phyloP scores from a whole-genome alignment of 805 yeast species.

The Pichia phayaonensis region DNA sequence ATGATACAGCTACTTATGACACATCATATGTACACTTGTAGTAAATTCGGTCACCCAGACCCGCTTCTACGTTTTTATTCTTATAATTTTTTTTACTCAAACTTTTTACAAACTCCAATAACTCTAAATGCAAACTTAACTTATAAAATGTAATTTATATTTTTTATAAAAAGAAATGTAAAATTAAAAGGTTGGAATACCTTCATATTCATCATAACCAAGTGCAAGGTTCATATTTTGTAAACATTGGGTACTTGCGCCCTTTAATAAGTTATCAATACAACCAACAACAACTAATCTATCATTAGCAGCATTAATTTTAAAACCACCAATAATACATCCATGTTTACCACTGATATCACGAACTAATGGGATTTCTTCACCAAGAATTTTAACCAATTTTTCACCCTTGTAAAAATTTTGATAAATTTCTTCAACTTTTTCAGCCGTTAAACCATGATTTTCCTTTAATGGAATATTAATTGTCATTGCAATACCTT shows the following conservation, averaged over 20 bases:
- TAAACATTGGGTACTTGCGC: conserved; percentile 97
- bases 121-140: background rate
- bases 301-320: conserved; percentile 79
- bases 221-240: conserved; percentile 89
- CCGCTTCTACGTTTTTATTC: too few relatives aligned
- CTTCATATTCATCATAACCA: conserved; percentile 90
- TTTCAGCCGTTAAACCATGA: conserved; percentile 57
- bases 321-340: conserved; percentile 91
- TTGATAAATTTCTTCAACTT: conserved; percentile 76
- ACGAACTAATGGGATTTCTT: conserved; percentile 88
- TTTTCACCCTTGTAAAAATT: conserved; percentile 84
- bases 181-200: conserved; percentile 55
- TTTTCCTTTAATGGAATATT: conserved; percentile 75
- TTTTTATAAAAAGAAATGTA: too few relatives aligned
- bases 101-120: background rate
- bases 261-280: conserved; percentile 91
- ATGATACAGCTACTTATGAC: too few relatives aligned
- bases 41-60: too few relatives aligned
- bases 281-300: conserved; percentile 94
- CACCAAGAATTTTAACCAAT: conserved; percentile 78
- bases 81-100: too few relatives aligned
- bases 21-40: too few relatives aligned
- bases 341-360: conserved; percentile 94
- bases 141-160: too few relatives aligned
- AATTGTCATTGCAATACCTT: conserved; percentile 91